Base-by-base conservation (phyloP, 768 basidiomycete genomes). In the Podaxis sp. region DNA sequence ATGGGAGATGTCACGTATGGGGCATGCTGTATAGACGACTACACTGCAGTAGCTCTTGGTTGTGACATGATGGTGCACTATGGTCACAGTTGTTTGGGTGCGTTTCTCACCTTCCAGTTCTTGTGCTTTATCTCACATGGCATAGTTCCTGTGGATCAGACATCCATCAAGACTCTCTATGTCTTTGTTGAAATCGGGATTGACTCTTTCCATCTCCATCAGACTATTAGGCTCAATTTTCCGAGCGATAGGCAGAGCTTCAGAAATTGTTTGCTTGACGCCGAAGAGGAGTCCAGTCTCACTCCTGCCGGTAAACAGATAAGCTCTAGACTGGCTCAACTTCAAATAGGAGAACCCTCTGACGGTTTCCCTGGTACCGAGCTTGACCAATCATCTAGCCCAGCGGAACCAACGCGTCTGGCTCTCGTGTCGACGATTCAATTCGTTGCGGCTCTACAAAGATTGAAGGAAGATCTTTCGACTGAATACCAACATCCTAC, bases 1-100 rank as follows among this genome's bases (percentile, higher is more conserved):
- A 87, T 99, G 86, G 96, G 95, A 18, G 96, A 99, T 75, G 96
- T 99, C 18, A 99, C 96, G 0, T 99, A 99, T 67, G 96, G 97
- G 7, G 97, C 97, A 35, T 99, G 97, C 73, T 99, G 97, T 70
- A 88, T 99, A 64, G 97, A 99, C 71, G 97, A 99, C 72, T 98
- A 92, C 70, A 97, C 97, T 1, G 96, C 97, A 2, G 84, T 91
- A 47, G 95, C 95, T 7, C 77, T 98, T 58, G 97, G 96, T 1
- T 98, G 95, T 69, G 97, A 99, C 73, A 95, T 98, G 93, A 82
- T 99, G 35, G 83, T 99, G 0, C 97, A 99, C 70, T 99, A 99
- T 72, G 97, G 97, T 0, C 97, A 99, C 73, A 94, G 91, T 62
- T 99, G 97, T 77, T 84, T 99, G 52, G 93, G 95, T 97, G 62